phyloP scores from a whole-genome alignment of 2,329 filamentous ascomycete species.

The Hymenoscyphus scutula region DNA sequence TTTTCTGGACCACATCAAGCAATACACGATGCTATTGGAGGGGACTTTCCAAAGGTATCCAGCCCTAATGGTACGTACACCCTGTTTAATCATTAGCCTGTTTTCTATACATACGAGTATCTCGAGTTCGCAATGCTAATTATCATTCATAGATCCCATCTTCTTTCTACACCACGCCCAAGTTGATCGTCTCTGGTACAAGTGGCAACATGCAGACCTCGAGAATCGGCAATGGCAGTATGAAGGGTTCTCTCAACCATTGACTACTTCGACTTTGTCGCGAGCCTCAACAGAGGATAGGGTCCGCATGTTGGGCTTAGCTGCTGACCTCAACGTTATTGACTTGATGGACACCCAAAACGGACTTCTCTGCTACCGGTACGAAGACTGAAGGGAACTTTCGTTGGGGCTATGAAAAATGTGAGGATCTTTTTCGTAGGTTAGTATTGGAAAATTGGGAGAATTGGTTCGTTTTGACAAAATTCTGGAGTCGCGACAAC shows the following conservation, averaged over 20 bases:
- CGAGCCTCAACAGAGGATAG: constrained; percentile 21
- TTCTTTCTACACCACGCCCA: constrained; percentile 37
- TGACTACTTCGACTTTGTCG: constrained; percentile 8
- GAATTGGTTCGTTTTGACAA: too few relatives aligned
- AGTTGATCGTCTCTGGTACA: constrained; percentile 33
- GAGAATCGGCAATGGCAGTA: constrained; percentile 21
- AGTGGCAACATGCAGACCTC: constrained; percentile 35
- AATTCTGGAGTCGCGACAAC: too few relatives aligned
- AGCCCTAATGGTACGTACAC: constrained; percentile 9
- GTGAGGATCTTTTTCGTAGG: neutral
- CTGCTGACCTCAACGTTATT: constrained; percentile 19
- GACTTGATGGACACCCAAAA: constrained; percentile 30
- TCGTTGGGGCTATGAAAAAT: neutral
- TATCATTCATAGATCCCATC: constrained; percentile 37
- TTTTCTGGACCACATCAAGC: constrained; percentile 9
- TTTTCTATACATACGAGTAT: neutral
- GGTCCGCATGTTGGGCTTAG: constrained; percentile 27
- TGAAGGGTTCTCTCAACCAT: constrained; percentile 11
- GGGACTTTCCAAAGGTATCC: constrained; percentile 6
- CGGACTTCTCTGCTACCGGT: constrained; percentile 31
- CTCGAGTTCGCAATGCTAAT: neutral
- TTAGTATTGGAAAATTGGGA: neutral
- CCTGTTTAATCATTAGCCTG: neutral
- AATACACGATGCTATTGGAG: constrained; percentile 11
- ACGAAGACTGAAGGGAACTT: constrained; percentile 11